Evolutionary conservation across 1,284 basidiomycete genomes (phyloP).

Genomic region (Fomes fomentarius): DNA sequence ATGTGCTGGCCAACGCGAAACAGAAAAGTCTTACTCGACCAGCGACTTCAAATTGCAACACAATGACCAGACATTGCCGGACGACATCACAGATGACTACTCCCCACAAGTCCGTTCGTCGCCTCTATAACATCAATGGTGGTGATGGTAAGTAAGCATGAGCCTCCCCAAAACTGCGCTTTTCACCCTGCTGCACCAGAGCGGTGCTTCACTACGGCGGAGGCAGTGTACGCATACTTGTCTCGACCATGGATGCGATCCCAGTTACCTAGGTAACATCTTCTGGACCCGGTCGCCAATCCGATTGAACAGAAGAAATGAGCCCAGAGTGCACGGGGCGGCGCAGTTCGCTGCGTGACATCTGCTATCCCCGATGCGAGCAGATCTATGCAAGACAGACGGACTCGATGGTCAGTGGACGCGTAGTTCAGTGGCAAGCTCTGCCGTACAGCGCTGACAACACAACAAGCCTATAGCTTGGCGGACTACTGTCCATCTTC

Average conservation of each 20-base stretch:
- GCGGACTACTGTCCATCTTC: too few relatives aligned
- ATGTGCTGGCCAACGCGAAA: too few relatives aligned
- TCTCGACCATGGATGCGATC: not conserved
- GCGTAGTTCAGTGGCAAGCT: not conserved
- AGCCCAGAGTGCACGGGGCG: not conserved
- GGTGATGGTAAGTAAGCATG: not conserved
- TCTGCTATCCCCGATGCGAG: too few relatives aligned
- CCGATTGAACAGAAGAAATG: not conserved
- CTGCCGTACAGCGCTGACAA: not conserved
- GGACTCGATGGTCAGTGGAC: not conserved
- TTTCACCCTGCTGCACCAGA: too few relatives aligned
- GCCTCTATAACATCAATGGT: too few relatives aligned
- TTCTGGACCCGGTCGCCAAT: too few relatives aligned
- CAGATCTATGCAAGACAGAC: not conserved
- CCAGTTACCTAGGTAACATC: not conserved
- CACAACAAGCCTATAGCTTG: not conserved
- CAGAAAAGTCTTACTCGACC: too few relatives aligned
- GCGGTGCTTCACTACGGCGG: not conserved
- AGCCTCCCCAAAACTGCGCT: too few relatives aligned
- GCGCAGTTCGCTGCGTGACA: too few relatives aligned
- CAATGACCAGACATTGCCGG: not conserved
- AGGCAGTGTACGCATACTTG: not conserved
- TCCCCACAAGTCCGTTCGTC: not conserved
- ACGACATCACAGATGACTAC: too few relatives aligned
- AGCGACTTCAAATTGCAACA: not conserved